Base-by-base conservation (phyloP, 352 stramenopile genomes). In the Globisporangium acanthophoron region DNA sequence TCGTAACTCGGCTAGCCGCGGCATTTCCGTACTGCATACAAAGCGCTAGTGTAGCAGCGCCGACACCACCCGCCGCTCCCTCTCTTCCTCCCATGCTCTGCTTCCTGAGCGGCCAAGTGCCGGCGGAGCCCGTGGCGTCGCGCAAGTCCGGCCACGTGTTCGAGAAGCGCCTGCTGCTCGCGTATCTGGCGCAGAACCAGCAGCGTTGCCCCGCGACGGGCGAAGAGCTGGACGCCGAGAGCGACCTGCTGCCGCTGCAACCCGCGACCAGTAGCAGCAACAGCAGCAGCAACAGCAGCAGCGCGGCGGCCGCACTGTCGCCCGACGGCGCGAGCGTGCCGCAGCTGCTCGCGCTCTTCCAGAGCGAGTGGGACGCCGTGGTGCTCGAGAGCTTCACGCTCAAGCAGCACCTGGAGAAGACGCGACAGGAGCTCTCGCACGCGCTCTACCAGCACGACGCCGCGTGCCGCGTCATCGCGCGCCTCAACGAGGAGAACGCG, bases 361-460 rank as follows among this genome's bases (percentile, higher is more conserved):
- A 97, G 65, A 92, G 79, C 49, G 96, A 98, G 71, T 98, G 96
- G 73, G 94, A 98, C 64, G 90, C 86, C 39, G 70, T 97, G 16
- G 82, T 98, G 62, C 79, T 99, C 35, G 96, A 99, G 74, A 88
- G 94, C 15, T 98, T 98, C 66, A 87, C 96, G 58, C 88, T 97
- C 12, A 92, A 96, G 56, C 87, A 97, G 66, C 86, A 97, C 57
- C 61, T 98, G 27, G 87, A 98, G 69, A 92, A 97, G 60, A 98
- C 95, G n/a, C 87, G 93, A 3, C 78, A 93, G 56, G 96, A 99
- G 69, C 78, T 99, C 7, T 94, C 80, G 52, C 89, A 97, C 52
- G 93, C 96, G 18, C 72, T 99, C 54, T 98, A 98, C 76, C 94
- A 99, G 77, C 95, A 98, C 69, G 96, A 99, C 74, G 96, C 96